Evolutionary conservation across 2,329 filamentous ascomycete genomes (phyloP).

Genomic region (Fusarium illudens): DNA sequence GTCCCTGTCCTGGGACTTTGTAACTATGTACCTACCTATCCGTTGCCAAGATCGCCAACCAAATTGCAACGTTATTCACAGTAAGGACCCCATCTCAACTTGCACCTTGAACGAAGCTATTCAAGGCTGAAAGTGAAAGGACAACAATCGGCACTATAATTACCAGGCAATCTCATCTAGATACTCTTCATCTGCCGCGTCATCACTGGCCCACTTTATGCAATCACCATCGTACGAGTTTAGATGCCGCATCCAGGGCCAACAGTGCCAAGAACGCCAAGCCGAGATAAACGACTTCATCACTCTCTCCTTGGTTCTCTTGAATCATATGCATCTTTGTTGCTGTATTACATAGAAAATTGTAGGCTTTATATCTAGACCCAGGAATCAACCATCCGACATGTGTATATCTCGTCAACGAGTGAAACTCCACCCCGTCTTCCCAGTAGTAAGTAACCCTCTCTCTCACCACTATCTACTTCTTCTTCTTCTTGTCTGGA

Average conservation of each 20-base stretch:
- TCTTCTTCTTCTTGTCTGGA: constrained; percentile 33
- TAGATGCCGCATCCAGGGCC: not conserved
- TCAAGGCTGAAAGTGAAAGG: not conserved
- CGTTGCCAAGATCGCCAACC: not conserved
- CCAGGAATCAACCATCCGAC: not conserved
- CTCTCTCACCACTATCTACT: too few relatives aligned
- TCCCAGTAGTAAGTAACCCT: too few relatives aligned
- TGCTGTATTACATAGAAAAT: constrained; percentile 5
- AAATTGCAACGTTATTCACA: not conserved
- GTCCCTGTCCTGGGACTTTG: not conserved
- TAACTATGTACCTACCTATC: too few relatives aligned
- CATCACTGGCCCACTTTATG: not conserved
- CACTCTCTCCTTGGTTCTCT: not conserved
- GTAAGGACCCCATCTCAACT: not conserved
- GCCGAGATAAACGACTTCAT: not conserved
- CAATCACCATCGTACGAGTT: not conserved
- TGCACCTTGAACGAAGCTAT: not conserved
- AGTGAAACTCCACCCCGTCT: not conserved
- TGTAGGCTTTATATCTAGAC: constrained; percentile 1
- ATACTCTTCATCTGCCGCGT: not conserved
- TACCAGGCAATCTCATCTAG: not conserved
- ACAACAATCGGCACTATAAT: not conserved
- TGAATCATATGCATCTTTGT: not conserved
- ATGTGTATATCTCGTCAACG: not conserved
- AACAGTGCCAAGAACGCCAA: not conserved